Base-by-base conservation (phyloP, 495 filamentous ascomycete species). In the Venustampulla echinocandica region DNA sequence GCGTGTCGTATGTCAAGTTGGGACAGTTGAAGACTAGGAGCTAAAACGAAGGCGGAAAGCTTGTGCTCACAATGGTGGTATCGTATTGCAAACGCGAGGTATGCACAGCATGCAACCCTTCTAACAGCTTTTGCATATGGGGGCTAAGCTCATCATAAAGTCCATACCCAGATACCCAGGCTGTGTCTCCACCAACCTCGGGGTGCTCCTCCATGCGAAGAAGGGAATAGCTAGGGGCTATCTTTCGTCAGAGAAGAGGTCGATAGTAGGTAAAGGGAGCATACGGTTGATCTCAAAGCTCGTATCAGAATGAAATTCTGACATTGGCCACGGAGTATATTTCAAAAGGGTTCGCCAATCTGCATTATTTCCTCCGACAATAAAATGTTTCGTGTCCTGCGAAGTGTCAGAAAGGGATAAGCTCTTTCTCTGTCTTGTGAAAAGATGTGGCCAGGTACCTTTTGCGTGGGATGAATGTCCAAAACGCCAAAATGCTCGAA, bases 171-270 rank as follows among this genome's bases (percentile, higher is more conserved):
- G 69, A 73, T 42, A 71, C 62, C 70, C 71, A 75, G 6, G 71
- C 70, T 5, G 72, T 75, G 35, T 75, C 72, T 10, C 71, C 74
- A 17, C 72, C 72, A n/a, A 74, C 69, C 15, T 55, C 54, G 4
- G 74, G 71, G 47, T 74, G 69, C 49, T 74, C 70, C 58, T 75
- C 73, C 71, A 74, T 77, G 36, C 73, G 60, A 18, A 77, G 60
- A 22, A 77, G 50, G 1, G 70, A 73, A 45, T 77, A 75, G 1
- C 61, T 67, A 0, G 72, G 71, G 3, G 72, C n/a, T n/a, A n/a
- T n/a, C n/a, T n/a, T n/a, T n/a, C n/a, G n/a, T n/a, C n/a, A n/a
- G n/a, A n/a, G n/a, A n/a, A n/a, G n/a, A n/a, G n/a, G n/a, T n/a
- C n/a, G n/a, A n/a, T n/a, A n/a, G n/a, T n/a, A n/a, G n/a, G n/a